Evolutionary conservation across 2,329 filamentous ascomycete genomes (phyloP), one percentile per base, ranked within the genome.

Genomic region (Trichophyton verrucosum): DNA sequence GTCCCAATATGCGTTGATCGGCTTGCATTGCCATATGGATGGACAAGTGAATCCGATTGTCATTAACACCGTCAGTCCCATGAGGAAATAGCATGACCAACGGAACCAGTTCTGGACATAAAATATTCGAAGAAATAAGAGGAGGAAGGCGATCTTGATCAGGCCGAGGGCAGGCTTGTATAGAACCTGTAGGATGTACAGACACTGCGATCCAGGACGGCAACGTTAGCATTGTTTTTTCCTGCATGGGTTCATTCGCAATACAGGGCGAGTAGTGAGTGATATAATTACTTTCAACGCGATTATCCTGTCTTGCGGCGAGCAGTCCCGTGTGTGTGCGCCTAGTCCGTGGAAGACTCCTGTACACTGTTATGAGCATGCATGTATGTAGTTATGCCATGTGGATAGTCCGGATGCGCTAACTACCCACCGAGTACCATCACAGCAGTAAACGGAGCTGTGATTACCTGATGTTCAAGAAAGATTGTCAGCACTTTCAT

Each of bases 81-180:
- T 59, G 20, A 62, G 49, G n/a, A 46, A 8, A n/a, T 62, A 61
- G 13, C 61, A 62, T 36, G 57, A 44, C 57, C 57, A 61, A 30
- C 62, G 62, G 47, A 64, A 61, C 7, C 46, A 22, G 20, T 58
- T 59, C 57, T 61, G 3, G 22, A 59, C 61, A 27, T 57, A 60
- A 38, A 64, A 64, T 20, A 59, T 60, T 58, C 62, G 58, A 36
- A 64, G 36, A 51, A 62, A 64, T 40, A 64, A 58, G 30, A 64
- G 56, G 22, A 62, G 47, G 15, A 64, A 60, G 20, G 62, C 51
- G 13, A 64, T 40, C 40, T 64, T 64, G 17, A 61, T 57, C 20
- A 60, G 49, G 8, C 56, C 22, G 17, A 62, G 51, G 49, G 49
- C 40, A 24, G 59, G 44, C 57, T 62, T 62, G 36, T 62, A 62